A percentile compares a stretch with the other conserved stretches of the same genome.
Evolutionary conservation across 2,329 filamentous ascomycete species (phyloP).

Genomic region (Stemphylium beticola): DNA sequence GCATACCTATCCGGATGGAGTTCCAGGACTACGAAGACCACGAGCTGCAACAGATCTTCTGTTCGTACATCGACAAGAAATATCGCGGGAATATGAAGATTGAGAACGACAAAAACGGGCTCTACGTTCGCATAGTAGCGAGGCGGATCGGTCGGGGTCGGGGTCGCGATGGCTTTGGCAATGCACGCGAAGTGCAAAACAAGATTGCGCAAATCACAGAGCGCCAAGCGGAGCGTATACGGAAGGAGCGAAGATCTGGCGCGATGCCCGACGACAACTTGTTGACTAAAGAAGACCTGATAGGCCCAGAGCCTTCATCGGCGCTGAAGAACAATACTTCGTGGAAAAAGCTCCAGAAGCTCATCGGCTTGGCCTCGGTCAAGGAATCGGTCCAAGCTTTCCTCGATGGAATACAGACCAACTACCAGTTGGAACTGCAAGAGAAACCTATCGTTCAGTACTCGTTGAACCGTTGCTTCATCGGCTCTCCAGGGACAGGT

Average conservation of each 20-base stretch:
- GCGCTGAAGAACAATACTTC: slow-evolving; percentile 60
- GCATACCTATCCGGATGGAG: slow-evolving; percentile 69
- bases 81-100: slow-evolving; percentile 64
- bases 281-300: slow-evolving; percentile 70
- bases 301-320: slow-evolving; percentile 69
- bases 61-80: slow-evolving; percentile 59
- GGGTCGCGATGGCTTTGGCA: slow-evolving; percentile 72
- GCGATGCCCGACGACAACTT: slow-evolving; percentile 61
- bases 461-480: slow-evolving; percentile 71
- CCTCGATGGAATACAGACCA: slow-evolving; percentile 66
- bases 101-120: slow-evolving; percentile 46
- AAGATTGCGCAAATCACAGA: slow-evolving; percentile 59
- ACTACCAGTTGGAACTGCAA: slow-evolving; percentile 69
- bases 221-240: slow-evolving; percentile 65
- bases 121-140: slow-evolving; percentile 66
- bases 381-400: slow-evolving; percentile 66
- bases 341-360: slow-evolving; percentile 62
- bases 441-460: slow-evolving; percentile 66
- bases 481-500: slow-evolving; percentile 75
- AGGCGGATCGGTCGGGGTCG: slow-evolving; percentile 67
- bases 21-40: slow-evolving; percentile 73
- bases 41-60: slow-evolving; percentile 69
- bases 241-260: slow-evolving; percentile 21
- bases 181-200: slow-evolving; percentile 74
- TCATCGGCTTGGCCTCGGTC: slow-evolving; percentile 67